Conservation (phyloP, 1,284 basidiomycete species). For the Cryptococcus maquisensis region DNA sequence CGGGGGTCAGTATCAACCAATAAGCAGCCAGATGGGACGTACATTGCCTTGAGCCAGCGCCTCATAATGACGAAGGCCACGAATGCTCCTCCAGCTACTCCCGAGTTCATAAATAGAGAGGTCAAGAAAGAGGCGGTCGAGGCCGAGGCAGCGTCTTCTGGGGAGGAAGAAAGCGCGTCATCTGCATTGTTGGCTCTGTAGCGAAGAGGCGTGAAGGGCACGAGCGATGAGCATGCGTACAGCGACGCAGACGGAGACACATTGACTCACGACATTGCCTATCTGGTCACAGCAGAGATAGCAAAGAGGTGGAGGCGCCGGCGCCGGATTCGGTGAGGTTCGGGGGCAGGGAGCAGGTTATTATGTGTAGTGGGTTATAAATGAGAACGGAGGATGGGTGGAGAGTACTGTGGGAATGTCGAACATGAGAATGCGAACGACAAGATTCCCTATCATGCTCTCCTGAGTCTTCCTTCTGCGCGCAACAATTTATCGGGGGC, state of each 20-base stretch:
- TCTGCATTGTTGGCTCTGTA: neutral
- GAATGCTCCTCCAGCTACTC: conserved; percentile 59
- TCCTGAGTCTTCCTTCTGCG: neutral
- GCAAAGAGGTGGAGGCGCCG: no score
- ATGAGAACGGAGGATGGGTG: no score
- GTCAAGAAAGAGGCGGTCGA: conserved; percentile 62
- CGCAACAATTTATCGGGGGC: neutral
- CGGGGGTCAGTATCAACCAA: neutral
- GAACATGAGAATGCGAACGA: no score
- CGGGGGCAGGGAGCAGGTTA: no score
- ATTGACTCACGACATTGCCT: no score
- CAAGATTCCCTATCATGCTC: no score
- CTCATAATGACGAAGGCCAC: conserved; percentile 59
- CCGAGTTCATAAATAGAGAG: conserved; percentile 57
- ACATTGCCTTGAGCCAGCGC: conserved; percentile 42
- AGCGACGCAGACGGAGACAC: no score
- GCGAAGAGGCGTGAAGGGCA: neutral
- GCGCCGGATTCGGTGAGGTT: no score
- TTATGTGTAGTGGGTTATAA: no score
- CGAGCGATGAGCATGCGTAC: no score
- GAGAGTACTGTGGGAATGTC: no score
- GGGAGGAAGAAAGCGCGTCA: neutral
- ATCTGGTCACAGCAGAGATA: no score
- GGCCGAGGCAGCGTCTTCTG: conserved; percentile 25
- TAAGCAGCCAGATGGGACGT: neutral